Conservation (phyloP, 1,139 yeast genomes). For the Saccharomyces hybrid region DNA sequence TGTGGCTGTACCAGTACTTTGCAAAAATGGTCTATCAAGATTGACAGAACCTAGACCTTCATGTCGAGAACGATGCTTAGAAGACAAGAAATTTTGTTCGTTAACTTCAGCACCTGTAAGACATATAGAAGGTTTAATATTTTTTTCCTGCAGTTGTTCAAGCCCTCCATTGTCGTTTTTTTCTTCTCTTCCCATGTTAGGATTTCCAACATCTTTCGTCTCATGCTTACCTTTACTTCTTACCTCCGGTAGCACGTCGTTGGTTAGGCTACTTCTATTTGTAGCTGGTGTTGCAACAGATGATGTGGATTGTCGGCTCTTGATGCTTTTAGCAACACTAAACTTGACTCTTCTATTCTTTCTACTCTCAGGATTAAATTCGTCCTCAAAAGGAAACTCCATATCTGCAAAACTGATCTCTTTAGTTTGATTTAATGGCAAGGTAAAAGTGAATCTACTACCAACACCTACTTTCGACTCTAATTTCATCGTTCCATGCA, state of each 20-base stretch:
- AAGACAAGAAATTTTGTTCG: neutral
- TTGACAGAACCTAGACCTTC: constrained; percentile 19
- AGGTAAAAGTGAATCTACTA: constrained; percentile 68
- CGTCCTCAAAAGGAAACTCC: constrained; percentile 38
- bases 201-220: neutral
- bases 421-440: constrained; percentile 69
- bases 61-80: constrained; percentile 6
- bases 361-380: constrained; percentile 38
- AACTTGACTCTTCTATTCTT: constrained; percentile 40
- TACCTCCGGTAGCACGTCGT: neutral
- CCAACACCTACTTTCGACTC: constrained; percentile 69
- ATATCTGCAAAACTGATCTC: constrained; percentile 40
- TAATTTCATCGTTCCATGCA: constrained; percentile 74
- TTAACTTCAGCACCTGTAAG: constrained; percentile 21
- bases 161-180: neutral
- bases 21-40: constrained; percentile 32
- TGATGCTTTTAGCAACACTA: constrained; percentile 22
- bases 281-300: constrained; percentile 12
- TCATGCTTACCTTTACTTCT: neutral
- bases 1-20: constrained; percentile 37
- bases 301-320: constrained; percentile 17
- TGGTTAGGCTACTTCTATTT: constrained; percentile 1
- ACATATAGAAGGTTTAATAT: neutral
- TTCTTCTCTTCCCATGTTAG: constrained; percentile 23
- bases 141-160: neutral